A percentile compares a stretch with the other conserved stretches of the same genome.
These are phyloP conservation scores for Hemisphaericaspora subhashii DNA, from an alignment of 1,139 yeast genomes.

Conservation along the genomic window DNA sequence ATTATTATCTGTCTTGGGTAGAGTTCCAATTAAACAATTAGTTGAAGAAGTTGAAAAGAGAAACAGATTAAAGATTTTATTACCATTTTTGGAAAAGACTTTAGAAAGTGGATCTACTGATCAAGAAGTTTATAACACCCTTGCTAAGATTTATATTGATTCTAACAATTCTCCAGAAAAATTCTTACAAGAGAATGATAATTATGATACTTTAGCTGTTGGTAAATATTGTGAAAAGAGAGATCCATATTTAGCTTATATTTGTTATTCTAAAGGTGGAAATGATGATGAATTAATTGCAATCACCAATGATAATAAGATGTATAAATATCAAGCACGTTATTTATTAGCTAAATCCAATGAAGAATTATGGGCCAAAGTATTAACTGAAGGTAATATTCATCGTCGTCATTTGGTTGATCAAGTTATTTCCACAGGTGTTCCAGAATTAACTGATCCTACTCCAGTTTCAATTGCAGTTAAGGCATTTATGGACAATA, in stretches of 20 bases:
- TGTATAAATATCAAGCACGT: conserved; percentile 98
- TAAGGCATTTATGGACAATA: conserved; percentile 95
- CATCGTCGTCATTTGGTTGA: conserved; percentile 92
- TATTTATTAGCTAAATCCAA: conserved; percentile 87
- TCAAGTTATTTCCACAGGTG: conserved; percentile 93
- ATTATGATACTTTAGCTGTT: conserved; percentile 87
- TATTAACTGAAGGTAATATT: conserved; percentile 69
- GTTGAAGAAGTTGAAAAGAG: conserved; percentile 96
- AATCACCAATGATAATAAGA: conserved; percentile 93
- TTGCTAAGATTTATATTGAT: conserved; percentile 97
- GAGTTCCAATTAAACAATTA: conserved; percentile 87
- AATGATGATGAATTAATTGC: conserved; percentile 86
- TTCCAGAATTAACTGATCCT: conserved; percentile 92
- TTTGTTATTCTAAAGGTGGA: conserved; percentile 93
- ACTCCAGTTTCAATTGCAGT: conserved; percentile 96
- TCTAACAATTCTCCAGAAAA: conserved; percentile 97
- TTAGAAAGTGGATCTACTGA: conserved; percentile 87
- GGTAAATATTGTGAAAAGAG: conserved; percentile 99
- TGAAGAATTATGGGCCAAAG: conserved; percentile 75
- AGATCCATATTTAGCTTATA: conserved; percentile 96
- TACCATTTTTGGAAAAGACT: conserved; percentile 91
- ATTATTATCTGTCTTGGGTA: conserved; percentile 84
- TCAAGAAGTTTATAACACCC: conserved; percentile 88
- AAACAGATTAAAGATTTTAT: conserved; percentile 83
- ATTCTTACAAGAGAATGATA: conserved; percentile 86